Percentiles rank a stretch among this genome's conserved stretches.
Evolutionary conservation across 2,329 filamentous ascomycete species (phyloP).

Genomic region (Dothistroma septosporum): DNA sequence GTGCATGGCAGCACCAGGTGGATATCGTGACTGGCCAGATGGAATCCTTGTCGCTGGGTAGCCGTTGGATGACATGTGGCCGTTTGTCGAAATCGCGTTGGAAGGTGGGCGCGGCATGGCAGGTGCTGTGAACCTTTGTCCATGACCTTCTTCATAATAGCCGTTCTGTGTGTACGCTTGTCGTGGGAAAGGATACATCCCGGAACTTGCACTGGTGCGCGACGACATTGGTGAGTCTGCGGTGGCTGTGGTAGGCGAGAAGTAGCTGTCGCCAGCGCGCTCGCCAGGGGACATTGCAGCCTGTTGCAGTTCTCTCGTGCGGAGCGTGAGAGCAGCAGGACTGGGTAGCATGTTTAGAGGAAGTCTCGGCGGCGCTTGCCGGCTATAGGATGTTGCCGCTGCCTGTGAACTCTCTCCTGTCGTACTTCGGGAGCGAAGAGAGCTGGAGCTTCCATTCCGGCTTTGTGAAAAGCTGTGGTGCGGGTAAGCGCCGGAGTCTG

Average conservation of each 20-base stretch:
- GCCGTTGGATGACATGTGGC: conserved; percentile 47
- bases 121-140: conserved; percentile 75
- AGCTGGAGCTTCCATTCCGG: conserved; percentile 23
- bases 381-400: conserved; percentile 8
- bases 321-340: conserved; percentile 60
- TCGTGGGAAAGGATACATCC: conserved; percentile 76
- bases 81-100: conserved; percentile 31
- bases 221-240: conserved; percentile 63
- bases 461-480: conserved; percentile 17
- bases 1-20: conserved; percentile 50
- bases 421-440: conserved; percentile 23
- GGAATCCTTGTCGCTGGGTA: conserved; percentile 54
- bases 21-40: conserved; percentile 65
- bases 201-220: conserved; percentile 65
- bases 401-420: conserved; percentile 19
- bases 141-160: conserved; percentile 67
- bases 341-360: conserved; percentile 54
- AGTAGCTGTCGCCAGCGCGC: conserved; percentile 68
- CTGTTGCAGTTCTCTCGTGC: conserved; percentile 53
- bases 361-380: conserved; percentile 60
- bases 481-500: conserved; percentile 8
- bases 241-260: conserved; percentile 80
- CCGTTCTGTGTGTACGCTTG: conserved; percentile 60
- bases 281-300: conserved; percentile 57
- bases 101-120: conserved; percentile 79